Conservation (phyloP, 192 early-diverging fungal genomes). For the Cetraspora pellucida region DNA sequence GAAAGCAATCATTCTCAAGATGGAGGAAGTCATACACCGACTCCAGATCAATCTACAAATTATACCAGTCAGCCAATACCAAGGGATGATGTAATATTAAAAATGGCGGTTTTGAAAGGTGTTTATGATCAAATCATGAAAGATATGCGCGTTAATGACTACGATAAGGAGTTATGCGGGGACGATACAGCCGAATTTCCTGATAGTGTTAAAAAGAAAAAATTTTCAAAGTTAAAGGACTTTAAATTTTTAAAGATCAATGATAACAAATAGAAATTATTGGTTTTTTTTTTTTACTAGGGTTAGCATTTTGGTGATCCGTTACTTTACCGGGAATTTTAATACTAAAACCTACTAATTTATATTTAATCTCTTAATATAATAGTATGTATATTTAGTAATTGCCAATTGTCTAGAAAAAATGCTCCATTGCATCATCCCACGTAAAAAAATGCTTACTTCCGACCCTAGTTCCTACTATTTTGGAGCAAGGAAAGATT, state of each 20-base stretch:
- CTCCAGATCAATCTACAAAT: slow-evolving; percentile 12
- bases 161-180: slow-evolving; percentile 27
- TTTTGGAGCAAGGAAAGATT: no score
- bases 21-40: slow-evolving; percentile 21
- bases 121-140: slow-evolving; percentile 50
- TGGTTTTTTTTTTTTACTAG: background rate
- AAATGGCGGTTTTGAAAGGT: slow-evolving; percentile 48
- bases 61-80: slow-evolving; percentile 22
- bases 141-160: slow-evolving; percentile 34
- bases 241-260: slow-evolving; percentile 20
- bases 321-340: no score
- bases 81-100: slow-evolving; percentile 41
- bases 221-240: slow-evolving; percentile 27
- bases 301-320: no score
- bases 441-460: no score
- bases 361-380: no score
- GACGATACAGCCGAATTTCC: slow-evolving; percentile 26
- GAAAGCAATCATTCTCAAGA: slow-evolving; percentile 19
- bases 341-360: no score
- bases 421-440: no score
- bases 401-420: no score
- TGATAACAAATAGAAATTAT: slow-evolving; percentile 16
- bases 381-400: no score
- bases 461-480: no score
- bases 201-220: slow-evolving; percentile 29